Percentiles rank a stretch among this genome's conserved stretches.
Evolutionary conservation across 129 eudicot genomes (phyloP).

Genomic region (Pseudognaphalium luteoalbum): DNA sequence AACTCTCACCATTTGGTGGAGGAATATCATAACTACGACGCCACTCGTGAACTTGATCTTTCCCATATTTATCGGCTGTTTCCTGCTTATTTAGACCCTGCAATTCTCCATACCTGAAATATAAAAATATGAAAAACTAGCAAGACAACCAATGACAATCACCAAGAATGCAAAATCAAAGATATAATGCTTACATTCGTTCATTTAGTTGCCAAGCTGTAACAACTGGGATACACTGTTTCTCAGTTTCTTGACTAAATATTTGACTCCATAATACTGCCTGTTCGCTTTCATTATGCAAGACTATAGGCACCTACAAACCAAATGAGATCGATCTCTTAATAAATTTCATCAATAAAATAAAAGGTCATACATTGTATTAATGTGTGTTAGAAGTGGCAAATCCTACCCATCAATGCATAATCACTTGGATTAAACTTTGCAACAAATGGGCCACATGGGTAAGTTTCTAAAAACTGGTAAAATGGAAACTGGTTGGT

Average conservation of each 20-base stretch:
- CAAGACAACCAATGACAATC: neutral
- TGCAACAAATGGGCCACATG: neutral
- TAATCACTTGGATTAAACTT: neutral
- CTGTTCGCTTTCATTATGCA: constrained; percentile 86
- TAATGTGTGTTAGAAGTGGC: neutral
- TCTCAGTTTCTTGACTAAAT: constrained; percentile 82
- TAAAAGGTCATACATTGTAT: neutral
- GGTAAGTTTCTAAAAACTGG: neutral
- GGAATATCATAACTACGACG: constrained; percentile 96
- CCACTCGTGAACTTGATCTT: constrained; percentile 95
- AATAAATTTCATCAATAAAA: neutral
- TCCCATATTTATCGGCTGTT: constrained; percentile 90
- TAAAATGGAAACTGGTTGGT: neutral
- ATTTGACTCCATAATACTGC: constrained; percentile 89
- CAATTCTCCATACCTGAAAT: constrained; percentile 81
- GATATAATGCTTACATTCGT: constrained; percentile 62
- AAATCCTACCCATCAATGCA: neutral
- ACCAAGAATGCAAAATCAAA: neutral
- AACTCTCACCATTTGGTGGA: constrained; percentile 97
- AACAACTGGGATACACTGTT: constrained; percentile 87
- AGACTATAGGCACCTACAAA: constrained; percentile 73
- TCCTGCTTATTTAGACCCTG: constrained; percentile 97
- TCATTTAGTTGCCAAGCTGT: constrained; percentile 99
- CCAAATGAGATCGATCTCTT: neutral
- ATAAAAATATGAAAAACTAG: neutral